Evolutionary conservation across 495 filamentous ascomycete species (phyloP), one percentile per base, ranked within the genome.

Genomic region (Xylaria telfairii): DNA sequence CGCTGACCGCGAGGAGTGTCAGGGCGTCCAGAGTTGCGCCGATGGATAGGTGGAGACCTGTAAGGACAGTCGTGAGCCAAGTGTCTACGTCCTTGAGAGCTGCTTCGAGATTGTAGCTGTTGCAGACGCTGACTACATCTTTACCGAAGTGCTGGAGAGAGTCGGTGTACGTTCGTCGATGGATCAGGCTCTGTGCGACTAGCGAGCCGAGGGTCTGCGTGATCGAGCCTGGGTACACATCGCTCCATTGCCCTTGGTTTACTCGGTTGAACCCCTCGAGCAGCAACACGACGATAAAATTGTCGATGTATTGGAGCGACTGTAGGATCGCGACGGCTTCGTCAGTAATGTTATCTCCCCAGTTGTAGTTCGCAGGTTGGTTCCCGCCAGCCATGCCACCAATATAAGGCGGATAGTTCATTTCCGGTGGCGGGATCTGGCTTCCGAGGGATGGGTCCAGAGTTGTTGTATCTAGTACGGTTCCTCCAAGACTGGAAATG

Each of bases 11-110:
- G 28, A 89, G 81, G 32, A 79, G 76, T 2, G 83, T 79, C 79
- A 90, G 84, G 13, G 83, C 81, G 34, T 88, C 85, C 26, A 90
- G 79, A 0, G 85, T 84, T 12, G 86, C 85, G 63, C 84, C 83
- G 70, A 85, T 90, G 73, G 87, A 88, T 19, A 89, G 87, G 12
- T 87, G 75, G 46, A 88, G 73, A 24, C 82, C 71, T n/a, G 51
- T 72, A 26, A 75, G 70, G 15, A 71, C 72, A n/a, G 74, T 72
- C 19, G 66, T 24, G 7, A 81, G 71, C 72, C 78, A 82, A 28
- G 66, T 70, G 71, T 81, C 75, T 51, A 81, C 78, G 60, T 39
- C 61, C 24, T 21, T 44, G 34, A 66, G 64, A 10, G 21, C 47
- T 12, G 53, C 56, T 12, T 65, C 42, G 15, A 75, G 63, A 37